Evolutionary conservation across 2,329 filamentous ascomycete genomes (phyloP).

Genomic region (Penicillium frequentans): DNA sequence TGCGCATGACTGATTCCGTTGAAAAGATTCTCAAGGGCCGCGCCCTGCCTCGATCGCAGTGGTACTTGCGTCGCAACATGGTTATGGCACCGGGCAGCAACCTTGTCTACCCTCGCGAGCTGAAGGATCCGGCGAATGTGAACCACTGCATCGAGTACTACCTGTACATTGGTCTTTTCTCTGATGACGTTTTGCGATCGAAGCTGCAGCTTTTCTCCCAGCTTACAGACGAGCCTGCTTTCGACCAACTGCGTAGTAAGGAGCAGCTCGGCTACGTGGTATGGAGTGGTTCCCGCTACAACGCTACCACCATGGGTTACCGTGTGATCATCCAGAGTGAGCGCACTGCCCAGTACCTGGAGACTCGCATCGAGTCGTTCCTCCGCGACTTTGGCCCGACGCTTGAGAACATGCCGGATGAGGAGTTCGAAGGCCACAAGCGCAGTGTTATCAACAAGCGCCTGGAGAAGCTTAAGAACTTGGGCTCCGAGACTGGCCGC

Average conservation of each 20-base stretch:
- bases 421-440: constrained; percentile 89
- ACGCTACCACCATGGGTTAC: constrained; percentile 79
- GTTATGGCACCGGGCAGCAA: constrained; percentile 78
- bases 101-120: constrained; percentile 74
- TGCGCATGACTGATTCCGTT: constrained; percentile 80
- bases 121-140: constrained; percentile 86
- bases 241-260: constrained; percentile 92
- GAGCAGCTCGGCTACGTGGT: constrained; percentile 98
- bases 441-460: constrained; percentile 82
- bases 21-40: constrained; percentile 75
- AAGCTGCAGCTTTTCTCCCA: constrained; percentile 82
- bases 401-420: constrained; percentile 73
- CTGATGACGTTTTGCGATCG: constrained; percentile 69
- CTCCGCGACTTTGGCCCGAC: constrained; percentile 65
- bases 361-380: constrained; percentile 85
- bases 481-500: constrained; percentile 77
- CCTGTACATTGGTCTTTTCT: constrained; percentile 67
- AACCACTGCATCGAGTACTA: constrained; percentile 83
- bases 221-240: constrained; percentile 88
- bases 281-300: constrained; percentile 72
- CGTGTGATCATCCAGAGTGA: constrained; percentile 93
- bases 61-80: constrained; percentile 74
- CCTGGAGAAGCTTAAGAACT: constrained; percentile 88
- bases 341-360: constrained; percentile 77
- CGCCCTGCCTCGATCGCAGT: constrained; percentile 72